Evolutionary conservation across 1,139 yeast species (phyloP), one percentile per base, ranked within the genome.

Genomic region (Geotrichum fermentans): DNA sequence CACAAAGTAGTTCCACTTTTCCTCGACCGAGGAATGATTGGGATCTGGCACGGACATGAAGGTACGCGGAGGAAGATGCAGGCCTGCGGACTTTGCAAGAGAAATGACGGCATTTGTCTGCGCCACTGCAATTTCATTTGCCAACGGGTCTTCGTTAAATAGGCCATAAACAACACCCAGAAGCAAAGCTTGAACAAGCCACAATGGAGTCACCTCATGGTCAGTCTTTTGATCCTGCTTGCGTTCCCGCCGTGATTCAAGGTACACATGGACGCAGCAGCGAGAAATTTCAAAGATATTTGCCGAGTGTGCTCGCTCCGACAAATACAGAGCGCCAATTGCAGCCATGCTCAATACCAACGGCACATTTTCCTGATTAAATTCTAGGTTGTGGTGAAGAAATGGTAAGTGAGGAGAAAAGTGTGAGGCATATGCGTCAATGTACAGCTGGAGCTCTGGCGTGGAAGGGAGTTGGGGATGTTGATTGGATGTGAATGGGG

Each of bases 161-260:
- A 88, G 78, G 8, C 94, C 89, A 55, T 87, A 80, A 59, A 87
- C 83, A 43, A 88, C 85, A 55, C 88, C 85, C 49, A 90, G 72
- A 7, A 87, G 82, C 64, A 87, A 75, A 47, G 94, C 80, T 64
- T 90, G 97, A 46, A 88, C 85, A n/a, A 89, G 77, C 88, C 92
- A 85, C 46, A 88, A 66, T 1, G 96, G 96, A 1, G 88, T 85
- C 44, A 78, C 76, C 56, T 79, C 50, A 14, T 42, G 42, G 17
- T 35, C 36, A 1, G 41, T 20, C 17, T 45, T 43, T 8, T 39
- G 40, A 36, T 51, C 51, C 14, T 52, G 42, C 28, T 54, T 49
- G 40, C 70, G 61, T 14, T 77, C 73, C 49, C 75, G 71, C 48
- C 78, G 74, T 43, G 75, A 73, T 60, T 86, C 95, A 68, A 88